Conservation (phyloP, 768 basidiomycete genomes). For the Lactarius psammicola region DNA sequence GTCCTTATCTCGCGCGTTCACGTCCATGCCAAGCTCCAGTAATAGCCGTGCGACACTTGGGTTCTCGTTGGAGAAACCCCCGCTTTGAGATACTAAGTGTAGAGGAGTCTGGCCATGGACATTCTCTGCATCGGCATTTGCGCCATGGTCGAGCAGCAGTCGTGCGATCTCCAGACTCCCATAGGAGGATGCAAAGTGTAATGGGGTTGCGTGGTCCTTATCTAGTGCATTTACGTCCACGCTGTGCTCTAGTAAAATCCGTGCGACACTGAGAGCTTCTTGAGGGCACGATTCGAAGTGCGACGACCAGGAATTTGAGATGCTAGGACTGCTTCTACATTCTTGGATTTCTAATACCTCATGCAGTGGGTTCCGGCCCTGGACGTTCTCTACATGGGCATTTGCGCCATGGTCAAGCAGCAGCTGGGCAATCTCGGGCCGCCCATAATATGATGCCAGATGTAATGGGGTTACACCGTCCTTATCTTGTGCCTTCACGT, state of each 20-base stretch:
- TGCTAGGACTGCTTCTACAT: too few species aligned
- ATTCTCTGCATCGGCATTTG: neutral
- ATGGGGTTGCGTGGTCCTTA: neutral
- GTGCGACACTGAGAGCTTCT: neutral
- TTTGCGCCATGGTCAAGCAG: neutral
- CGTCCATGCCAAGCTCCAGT: neutral
- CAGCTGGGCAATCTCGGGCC: neutral
- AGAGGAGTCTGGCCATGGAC: neutral
- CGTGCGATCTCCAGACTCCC: neutral
- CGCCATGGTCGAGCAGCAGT: neutral
- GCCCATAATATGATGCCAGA: neutral
- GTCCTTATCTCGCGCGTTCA: neutral
- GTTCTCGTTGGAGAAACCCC: rapidly evolving
- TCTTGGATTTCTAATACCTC: neutral
- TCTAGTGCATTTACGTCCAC: neutral
- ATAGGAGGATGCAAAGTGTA: neutral
- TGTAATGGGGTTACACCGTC: neutral
- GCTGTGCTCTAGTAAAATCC: neutral
- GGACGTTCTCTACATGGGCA: neutral
- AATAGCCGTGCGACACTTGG: neutral
- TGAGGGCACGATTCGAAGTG: too few species aligned
- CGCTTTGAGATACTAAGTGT: neutral
- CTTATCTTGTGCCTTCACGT: neutral
- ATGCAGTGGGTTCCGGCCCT: neutral
- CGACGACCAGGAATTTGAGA: too few species aligned